Conservation (phyloP, 2,329 filamentous ascomycete species). For the Sporothrix pallida region DNA sequence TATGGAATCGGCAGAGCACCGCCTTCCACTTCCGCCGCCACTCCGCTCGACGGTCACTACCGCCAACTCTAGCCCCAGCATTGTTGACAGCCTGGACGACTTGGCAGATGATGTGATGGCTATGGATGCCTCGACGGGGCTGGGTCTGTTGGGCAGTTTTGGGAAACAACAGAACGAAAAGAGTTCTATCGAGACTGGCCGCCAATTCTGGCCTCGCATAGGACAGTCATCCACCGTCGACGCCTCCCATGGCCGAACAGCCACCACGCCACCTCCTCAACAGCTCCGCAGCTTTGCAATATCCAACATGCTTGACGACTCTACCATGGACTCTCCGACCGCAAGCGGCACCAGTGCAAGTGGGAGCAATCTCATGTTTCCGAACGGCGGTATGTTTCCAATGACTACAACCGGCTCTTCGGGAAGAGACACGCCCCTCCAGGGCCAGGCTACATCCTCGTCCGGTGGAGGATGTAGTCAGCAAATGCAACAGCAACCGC, state of each 20-base stretch:
- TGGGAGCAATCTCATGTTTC: slow-evolving; percentile 39
- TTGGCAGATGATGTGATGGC: slow-evolving; percentile 73
- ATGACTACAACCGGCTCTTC: slow-evolving; percentile 45
- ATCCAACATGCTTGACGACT: slow-evolving; percentile 56
- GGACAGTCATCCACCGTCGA: slow-evolving; percentile 51
- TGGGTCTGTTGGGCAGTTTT: slow-evolving; percentile 67
- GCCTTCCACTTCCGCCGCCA: slow-evolving; percentile 42
- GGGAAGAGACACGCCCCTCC: slow-evolving; percentile 49
- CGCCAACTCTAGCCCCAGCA: slow-evolving; percentile 70
- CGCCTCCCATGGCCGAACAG: background rate
- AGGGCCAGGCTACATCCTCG: slow-evolving; percentile 33
- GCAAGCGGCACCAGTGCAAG: slow-evolving; percentile 24
- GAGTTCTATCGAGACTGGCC: slow-evolving; percentile 65
- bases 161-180: slow-evolving; percentile 72
- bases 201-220: slow-evolving; percentile 70
- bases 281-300: slow-evolving; percentile 48
- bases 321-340: slow-evolving; percentile 36
- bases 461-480: slow-evolving; percentile 33
- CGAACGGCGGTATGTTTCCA: slow-evolving; percentile 40
- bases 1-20: slow-evolving; percentile 59
- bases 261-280: slow-evolving; percentile 52
- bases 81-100: slow-evolving; percentile 67
- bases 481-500: slow-evolving; percentile 41
- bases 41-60: slow-evolving; percentile 53
- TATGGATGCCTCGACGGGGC: slow-evolving; percentile 52